Evolutionary conservation across 257 asterid species (phyloP), one percentile per base, ranked within the genome.

Genomic region (Hygrophila difformis): DNA sequence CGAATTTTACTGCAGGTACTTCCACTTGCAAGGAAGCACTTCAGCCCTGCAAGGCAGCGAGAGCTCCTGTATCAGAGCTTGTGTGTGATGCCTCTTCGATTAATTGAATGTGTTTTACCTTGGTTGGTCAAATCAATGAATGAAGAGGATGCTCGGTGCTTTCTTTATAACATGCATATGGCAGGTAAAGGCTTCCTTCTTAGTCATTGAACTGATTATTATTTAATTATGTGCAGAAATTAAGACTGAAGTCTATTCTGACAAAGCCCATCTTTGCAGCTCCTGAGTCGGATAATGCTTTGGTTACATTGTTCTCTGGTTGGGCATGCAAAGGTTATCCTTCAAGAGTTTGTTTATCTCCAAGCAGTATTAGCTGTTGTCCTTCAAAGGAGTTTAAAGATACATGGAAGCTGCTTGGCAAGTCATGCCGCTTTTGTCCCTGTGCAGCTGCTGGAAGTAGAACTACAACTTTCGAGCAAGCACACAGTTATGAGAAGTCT

Each of bases 251-350:
- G 10, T 33, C 37, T 41, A 0, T 41, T 31, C 62, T 26, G 4
- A 26, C 59, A 51, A 44, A 59, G 44, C 39, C 39, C 39, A 56
- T 69, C 40, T 41, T 53, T 66, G 69, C 93, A 89, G 97, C 96
- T 64, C 93, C 97, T 14, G 75, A 77, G 39, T 70, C 93, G 12
- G 97, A 89, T 63, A 60, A 70, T 49, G 97, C 96, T 60, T 61
- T 89, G 64, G 87, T 89, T 31, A 89, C 97, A 7, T 71, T 89
- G 47, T 89, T 85, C 70, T 68, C 96, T 65, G 97, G 97, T 44
- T 89, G 97, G 97, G 96, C 96, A 44, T 89, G 97, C 73, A 85
- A 89, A 71, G 97, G 97, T 49, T 69, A 62, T 50, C 81, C 79
- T 61, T 60, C 55, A 22, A 79, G 75, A 44, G 61, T 60, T 46